Evolutionary conservation across 768 basidiomycete species (phyloP), one percentile per base, ranked within the genome.

Genomic region (Amanita exitialis): DNA sequence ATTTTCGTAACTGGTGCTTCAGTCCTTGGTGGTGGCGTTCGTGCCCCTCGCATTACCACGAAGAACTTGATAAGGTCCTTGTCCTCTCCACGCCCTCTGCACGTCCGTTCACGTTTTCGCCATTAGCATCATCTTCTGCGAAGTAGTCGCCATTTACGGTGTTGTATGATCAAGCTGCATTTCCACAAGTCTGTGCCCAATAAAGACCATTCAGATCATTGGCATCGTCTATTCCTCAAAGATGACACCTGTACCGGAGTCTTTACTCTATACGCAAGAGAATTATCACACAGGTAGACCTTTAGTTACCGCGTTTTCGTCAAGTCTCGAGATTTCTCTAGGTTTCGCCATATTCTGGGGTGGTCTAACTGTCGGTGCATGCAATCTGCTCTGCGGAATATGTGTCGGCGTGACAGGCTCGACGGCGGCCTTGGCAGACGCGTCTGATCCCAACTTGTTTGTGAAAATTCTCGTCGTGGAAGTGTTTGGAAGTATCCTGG

Each of bases 111-210:
- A 46, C 38, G 32, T n/a, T 30, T 4, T 23, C 25, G 36, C 23
- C 13, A 25, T 8, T 61, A 97, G 95, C 58, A 92, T 98, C 72
- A 97, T 99, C 62, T 97, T 98, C 76, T 97, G 95, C 67, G 95
- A 98, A 72, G 96, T 97, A 62, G 94, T 99, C 25, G 96, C 95
- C 53, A 98, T 99, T 62, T 98, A 98, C 70, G 96, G 89, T 52
- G 90, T 91, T 47, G 90, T 93, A 68, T 53, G 86, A 75, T 38
- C 44, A 44, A 8, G 4, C 18, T 16, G 4, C 25, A 37, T 45
- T 37, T 21, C 38, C 3, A n/a, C 42, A 28, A 10, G 2, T 16
- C 6, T n/a, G 3, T 28, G 16, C 12, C 34, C 20, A 34, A 39
- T 23, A 45, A 23, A 18, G 23, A 41, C 32, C 39, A 8, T 34